A percentile compares a stretch with the other conserved stretches of the same genome.
Evolutionary conservation across 2,329 filamentous ascomycete genomes (phyloP).

Genomic region (Aspergillus thermomutatus): DNA sequence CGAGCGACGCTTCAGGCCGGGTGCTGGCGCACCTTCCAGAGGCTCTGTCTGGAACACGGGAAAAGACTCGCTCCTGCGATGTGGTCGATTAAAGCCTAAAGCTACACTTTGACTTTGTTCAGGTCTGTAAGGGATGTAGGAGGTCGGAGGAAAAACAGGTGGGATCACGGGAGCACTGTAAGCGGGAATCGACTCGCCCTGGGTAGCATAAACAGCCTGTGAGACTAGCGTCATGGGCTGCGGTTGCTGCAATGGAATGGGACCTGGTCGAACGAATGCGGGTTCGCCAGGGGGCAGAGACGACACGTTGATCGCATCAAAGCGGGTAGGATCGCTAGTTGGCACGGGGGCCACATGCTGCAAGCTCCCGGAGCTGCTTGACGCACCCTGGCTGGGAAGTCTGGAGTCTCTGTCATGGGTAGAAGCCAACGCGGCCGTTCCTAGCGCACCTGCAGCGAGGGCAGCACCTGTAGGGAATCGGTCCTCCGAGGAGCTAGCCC

Average conservation of each 20-base stretch:
- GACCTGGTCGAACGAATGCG: slow-evolving; percentile 49
- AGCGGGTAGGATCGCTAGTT: slow-evolving; percentile 61
- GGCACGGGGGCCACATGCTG: slow-evolving; percentile 64
- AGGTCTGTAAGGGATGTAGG: slow-evolving; percentile 16
- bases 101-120: slow-evolving; percentile 8
- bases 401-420: slow-evolving; percentile 28
- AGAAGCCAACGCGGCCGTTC: slow-evolving; percentile 40
- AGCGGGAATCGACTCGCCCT: slow-evolving; percentile 37
- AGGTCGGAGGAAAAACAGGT: slow-evolving; percentile 31
- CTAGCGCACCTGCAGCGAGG: slow-evolving; percentile 41
- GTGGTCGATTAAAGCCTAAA: slow-evolving; percentile 6
- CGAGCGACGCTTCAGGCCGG: slow-evolving; percentile 30
- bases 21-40: slow-evolving; percentile 17
- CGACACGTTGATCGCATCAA: slow-evolving; percentile 50
- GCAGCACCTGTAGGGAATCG: slow-evolving; percentile 30
- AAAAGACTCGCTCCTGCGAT: slow-evolving; percentile 46
- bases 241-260: slow-evolving; percentile 77
- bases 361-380: slow-evolving; percentile 45
- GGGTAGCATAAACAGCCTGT: slow-evolving; percentile 59
- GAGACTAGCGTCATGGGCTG: slow-evolving; percentile 73
- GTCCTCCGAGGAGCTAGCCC: slow-evolving; percentile 15
- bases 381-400: slow-evolving; percentile 21
- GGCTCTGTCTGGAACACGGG: slow-evolving; percentile 39
- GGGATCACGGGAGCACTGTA: slow-evolving; percentile 42
- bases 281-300: slow-evolving; percentile 25